Base-by-base conservation (phyloP, 345 rosid species). In the Populus euphratica region DNA sequence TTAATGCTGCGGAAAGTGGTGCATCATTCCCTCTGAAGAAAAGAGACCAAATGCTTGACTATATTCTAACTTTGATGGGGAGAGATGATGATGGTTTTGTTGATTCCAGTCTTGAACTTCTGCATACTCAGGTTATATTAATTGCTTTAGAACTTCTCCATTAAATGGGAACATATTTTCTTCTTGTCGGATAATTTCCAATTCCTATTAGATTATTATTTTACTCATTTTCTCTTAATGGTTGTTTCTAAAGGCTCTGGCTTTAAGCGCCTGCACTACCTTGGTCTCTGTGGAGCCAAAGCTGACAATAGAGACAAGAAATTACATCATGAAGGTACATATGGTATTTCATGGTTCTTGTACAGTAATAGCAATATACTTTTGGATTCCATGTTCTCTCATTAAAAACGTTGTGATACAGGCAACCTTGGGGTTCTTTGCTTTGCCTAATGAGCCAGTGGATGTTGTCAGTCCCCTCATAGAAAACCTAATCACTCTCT, bases 371-470 rank as follows among this genome's bases (percentile, higher is more conserved):
- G 29, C 33, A 29, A 47, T 54, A n/a, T 38, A 10, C 38, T 69
- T 23, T 69, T 52, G 29, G 79, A 16, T 63, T 35, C 47, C 13
- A 38, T 17, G 17, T 65, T 76, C 18, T 6, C 35, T 72, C 35
- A 61, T 76, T 21, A 69, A 49, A 65, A 52, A 80, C 56, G 70
- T 67, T 74, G 14, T 41, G 69, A 80, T 83, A 66, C 94, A 95
- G 99, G 99, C 99, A 82, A 95, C 98, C 59, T 85, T 95, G 77
- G 98, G 99, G 67, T 93, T 95, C 90, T 95, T 93, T 86, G 91
- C 98, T 71, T 79, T 95, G 81, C 96, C 98, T 65, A 89, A 87
- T 87, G 98, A 95, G 80, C 99, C 98, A 38, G 67, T 80, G 41
- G 98, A 91, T 78, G 98, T 95, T 80, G 88, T 95, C 79, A 85